Evolutionary conservation across 768 basidiomycete genomes (phyloP).

Genomic region (Kwoniella europaea): DNA sequence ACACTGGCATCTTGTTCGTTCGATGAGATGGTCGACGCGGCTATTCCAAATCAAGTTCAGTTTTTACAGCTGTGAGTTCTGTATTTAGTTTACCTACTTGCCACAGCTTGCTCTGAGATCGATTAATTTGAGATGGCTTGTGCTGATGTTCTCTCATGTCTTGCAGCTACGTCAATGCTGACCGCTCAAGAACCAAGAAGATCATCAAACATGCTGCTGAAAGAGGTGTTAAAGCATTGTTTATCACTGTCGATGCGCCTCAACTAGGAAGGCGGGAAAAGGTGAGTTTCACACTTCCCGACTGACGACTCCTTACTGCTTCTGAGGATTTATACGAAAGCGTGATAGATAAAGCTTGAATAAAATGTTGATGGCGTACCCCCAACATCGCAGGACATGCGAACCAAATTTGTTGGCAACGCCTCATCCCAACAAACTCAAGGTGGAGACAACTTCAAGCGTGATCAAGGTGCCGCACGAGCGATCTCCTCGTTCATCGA

Average conservation of each 20-base stretch:
- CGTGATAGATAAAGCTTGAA: too few species aligned
- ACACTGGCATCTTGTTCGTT: constrained; percentile 95
- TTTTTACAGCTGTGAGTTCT: constrained; percentile 77
- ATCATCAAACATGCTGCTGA: constrained; percentile 88
- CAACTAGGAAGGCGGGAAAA: constrained; percentile 93
- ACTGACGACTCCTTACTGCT: too few species aligned
- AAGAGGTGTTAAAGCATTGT: constrained; percentile 87
- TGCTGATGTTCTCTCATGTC: too few species aligned
- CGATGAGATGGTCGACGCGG: constrained; percentile 90
- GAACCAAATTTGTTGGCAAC: constrained; percentile 90
- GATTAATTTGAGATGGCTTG: too few species aligned
- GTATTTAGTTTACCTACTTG: background rate
- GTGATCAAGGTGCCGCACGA: constrained; percentile 87
- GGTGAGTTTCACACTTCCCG: constrained; percentile 50
- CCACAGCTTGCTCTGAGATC: too few species aligned
- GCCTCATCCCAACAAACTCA: constrained; percentile 59
- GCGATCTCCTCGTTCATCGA: constrained; percentile 98
- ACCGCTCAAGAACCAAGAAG: constrained; percentile 79
- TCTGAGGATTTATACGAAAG: too few species aligned
- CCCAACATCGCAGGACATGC: constrained; percentile 71
- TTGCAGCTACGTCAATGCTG: constrained; percentile 86
- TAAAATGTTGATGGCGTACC: too few species aligned
- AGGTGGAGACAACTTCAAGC: constrained; percentile 66
- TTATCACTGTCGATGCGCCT: constrained; percentile 97
- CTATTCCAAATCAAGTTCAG: constrained; percentile 75